These are phyloP conservation scores for Daldinia sp. DNA, from an alignment of 2,329 filamentous ascomycete species.

Conservation along the genomic window DNA sequence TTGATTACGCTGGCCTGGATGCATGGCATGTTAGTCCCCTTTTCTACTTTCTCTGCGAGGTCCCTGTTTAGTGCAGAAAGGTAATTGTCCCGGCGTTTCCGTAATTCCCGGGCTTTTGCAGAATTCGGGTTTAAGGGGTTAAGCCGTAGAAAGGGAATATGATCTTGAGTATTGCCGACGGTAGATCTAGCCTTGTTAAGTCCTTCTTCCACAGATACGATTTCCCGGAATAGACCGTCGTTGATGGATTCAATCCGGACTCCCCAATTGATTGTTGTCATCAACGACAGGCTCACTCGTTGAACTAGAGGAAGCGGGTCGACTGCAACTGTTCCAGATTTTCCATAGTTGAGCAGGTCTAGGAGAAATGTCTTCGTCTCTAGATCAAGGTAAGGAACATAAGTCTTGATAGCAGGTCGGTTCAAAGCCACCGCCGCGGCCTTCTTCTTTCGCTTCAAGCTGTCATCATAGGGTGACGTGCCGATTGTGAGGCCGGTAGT, in stretches of 20 bases:
- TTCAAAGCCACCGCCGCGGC: conserved; percentile 82
- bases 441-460: conserved; percentile 78
- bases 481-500: conserved; percentile 85
- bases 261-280: conserved; percentile 81
- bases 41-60: conserved; percentile 51
- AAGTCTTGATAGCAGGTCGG: conserved; percentile 76
- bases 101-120: conserved; percentile 69
- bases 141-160: conserved; percentile 77
- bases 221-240: conserved; percentile 73
- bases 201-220: conserved; percentile 76
- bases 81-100: conserved; percentile 72
- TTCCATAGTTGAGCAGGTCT: conserved; percentile 72
- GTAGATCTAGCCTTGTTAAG: conserved; percentile 81
- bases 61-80: conserved; percentile 72
- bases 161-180: conserved; percentile 86
- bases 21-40: conserved; percentile 53
- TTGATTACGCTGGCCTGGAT: conserved; percentile 51
- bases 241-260: conserved; percentile 76
- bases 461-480: conserved; percentile 84
- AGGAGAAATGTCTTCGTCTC: conserved; percentile 76
- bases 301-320: conserved; percentile 79
- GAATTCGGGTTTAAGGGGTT: conserved; percentile 52
- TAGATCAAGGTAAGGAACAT: conserved; percentile 84
- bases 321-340: conserved; percentile 68
- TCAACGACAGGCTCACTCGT: conserved; percentile 79